Evolutionary conservation across 2,329 filamentous ascomycete species (phyloP).

Genomic region (Arthrobotrys sinensis): DNA sequence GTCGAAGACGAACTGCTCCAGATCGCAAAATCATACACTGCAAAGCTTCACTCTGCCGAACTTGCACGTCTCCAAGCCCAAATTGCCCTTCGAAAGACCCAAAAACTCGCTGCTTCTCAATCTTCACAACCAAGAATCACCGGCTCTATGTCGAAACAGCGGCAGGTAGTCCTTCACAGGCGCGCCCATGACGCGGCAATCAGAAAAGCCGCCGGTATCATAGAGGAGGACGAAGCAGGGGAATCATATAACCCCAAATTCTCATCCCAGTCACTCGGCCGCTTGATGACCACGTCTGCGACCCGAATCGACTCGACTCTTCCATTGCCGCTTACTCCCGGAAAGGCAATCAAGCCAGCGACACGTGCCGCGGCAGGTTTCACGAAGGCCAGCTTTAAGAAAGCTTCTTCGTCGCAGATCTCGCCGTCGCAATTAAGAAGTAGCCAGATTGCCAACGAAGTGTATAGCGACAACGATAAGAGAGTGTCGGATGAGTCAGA

Average conservation of each 20-base stretch:
- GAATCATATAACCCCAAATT: slow-evolving; percentile 42
- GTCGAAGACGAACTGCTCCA: slow-evolving; percentile 85
- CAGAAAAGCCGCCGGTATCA: slow-evolving; percentile 32
- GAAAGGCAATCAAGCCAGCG: slow-evolving; percentile 41
- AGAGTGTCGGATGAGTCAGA: slow-evolving; percentile 7
- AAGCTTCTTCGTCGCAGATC: slow-evolving; percentile 36
- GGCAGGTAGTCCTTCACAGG: slow-evolving; percentile 43
- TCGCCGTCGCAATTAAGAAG: slow-evolving; percentile 33
- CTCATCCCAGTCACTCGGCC: slow-evolving; percentile 45
- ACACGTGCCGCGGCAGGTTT: slow-evolving; percentile 58
- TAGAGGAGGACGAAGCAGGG: slow-evolving; percentile 10
- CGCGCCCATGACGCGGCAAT: slow-evolving; percentile 48
- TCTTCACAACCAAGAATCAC: slow-evolving; percentile 41
- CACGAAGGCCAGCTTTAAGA: slow-evolving; percentile 54
- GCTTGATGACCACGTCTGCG: slow-evolving; percentile 50
- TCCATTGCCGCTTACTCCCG: slow-evolving; percentile 34
- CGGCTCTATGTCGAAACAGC: slow-evolving; percentile 42
- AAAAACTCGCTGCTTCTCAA: slow-evolving; percentile 37
- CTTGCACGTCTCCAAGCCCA: slow-evolving; percentile 77
- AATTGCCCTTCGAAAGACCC: slow-evolving; percentile 39
- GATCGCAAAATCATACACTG: slow-evolving; percentile 79
- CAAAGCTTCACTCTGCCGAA: slow-evolving; percentile 81
- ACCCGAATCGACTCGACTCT: slow-evolving; percentile 32
- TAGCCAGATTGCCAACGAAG: slow-evolving; percentile 27
- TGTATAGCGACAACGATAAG: slow-evolving; percentile 30